Percentiles rank a stretch among this genome's conserved stretches.
phyloP scores from a whole-genome alignment of 306 rosid species.

The Casuarina cunninghamiana region DNA sequence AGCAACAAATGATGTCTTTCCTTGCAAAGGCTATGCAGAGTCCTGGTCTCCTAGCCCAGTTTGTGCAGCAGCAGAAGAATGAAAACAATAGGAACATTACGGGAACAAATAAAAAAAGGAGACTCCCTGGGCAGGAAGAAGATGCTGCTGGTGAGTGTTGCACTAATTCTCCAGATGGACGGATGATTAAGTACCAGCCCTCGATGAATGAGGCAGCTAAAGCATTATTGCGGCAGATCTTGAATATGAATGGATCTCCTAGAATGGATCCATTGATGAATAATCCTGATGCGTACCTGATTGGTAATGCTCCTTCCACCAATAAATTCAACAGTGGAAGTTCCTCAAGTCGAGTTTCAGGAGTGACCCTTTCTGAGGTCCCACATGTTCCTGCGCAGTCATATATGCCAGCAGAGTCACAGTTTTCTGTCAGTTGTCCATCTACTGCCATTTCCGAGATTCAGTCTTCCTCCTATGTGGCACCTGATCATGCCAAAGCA shows the following conservation, averaged over 20 bases:
- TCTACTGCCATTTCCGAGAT: constrained; percentile 39
- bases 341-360: constrained; percentile 39
- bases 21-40: constrained; percentile 63
- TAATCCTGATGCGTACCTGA: constrained; percentile 45
- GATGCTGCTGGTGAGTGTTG: constrained; percentile 26
- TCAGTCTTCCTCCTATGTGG: constrained; percentile 37
- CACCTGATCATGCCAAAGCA: constrained; percentile 28
- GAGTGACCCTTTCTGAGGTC: constrained; percentile 53
- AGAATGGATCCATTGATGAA: constrained; percentile 42
- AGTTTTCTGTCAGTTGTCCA: constrained; percentile 30
- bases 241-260: constrained; percentile 49
- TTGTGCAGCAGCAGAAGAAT: constrained; percentile 58
- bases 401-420: constrained; percentile 26
- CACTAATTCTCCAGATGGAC: constrained; percentile 45
- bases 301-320: constrained; percentile 43
- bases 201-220: constrained; percentile 65
- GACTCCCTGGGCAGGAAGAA: constrained; percentile 51
- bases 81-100: constrained; percentile 45
- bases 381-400: constrained; percentile 39
- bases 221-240: constrained; percentile 47
- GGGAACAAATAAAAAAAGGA: constrained; percentile 52
- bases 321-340: constrained; percentile 33
- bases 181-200: constrained; percentile 52
- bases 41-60: constrained; percentile 54
- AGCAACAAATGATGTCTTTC: constrained; percentile 68